Base-by-base conservation (phyloP, 1,284 basidiomycete genomes). In the Flammula alnicola region DNA sequence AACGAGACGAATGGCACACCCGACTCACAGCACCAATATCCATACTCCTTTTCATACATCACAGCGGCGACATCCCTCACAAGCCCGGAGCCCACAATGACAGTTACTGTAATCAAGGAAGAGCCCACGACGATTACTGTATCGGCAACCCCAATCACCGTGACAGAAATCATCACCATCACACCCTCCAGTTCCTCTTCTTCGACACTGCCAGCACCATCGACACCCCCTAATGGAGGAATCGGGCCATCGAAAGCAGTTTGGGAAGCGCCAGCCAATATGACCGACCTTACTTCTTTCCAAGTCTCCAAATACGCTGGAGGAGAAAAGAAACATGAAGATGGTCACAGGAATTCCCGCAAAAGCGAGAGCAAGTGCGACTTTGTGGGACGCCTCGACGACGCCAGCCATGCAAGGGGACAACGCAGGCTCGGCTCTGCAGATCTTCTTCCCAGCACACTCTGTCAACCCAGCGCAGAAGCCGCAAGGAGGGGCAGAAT, bases 401-500 rank as follows among this genome's bases (percentile, higher is more conserved):
- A 14, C 47, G 31, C 41, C 16, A 7, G 23, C 50, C 27, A 3
- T 50, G 12, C 35, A 51, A 8, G 65, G 65, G 61, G 61, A 64
- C 29, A 67, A 65, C 53, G 38, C 55, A 4, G 63, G 61, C 25
- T 69, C 80, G 1, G 60, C 74, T 25, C 58, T 89, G 5, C 82
- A 83, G 49, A 66, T 89, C 17, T 67, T 81, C 54, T 89, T 86
- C 59, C 87, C 86, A 3, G 75, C 74, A 23, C 67, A 75, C 52
- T 88, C 86, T 1, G 76, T 83, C 65, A 84, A 87, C 61, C 87
- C 87, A 0, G 75, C 68, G 0, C 72, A 71, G 42, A 64, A 70
- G 23, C 84, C 86, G 4, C 66, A 74, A 46, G 87, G 87, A 23
- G 87, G 86, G 1, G 78, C 83, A 0, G 78, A 88, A 57, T 89